These are phyloP conservation scores for Fusarium sp. DNA, from an alignment of 2,329 filamentous ascomycete species.

Conservation along the genomic window DNA sequence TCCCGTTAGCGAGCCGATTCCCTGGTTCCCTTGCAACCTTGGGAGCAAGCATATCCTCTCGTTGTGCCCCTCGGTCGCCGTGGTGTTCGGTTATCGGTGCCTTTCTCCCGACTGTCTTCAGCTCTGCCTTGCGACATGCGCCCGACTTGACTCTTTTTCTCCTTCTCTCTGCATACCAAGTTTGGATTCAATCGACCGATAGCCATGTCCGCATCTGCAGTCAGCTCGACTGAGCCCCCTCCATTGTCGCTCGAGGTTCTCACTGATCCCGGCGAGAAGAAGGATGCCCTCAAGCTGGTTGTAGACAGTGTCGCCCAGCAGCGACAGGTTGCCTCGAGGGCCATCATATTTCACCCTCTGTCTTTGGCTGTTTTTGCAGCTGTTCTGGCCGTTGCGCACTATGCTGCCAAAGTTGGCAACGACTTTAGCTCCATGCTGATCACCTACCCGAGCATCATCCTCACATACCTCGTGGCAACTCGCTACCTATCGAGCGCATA, in stretches of 20 bases:
- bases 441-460: constrained; percentile 68
- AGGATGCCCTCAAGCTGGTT: constrained; percentile 76
- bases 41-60: not conserved
- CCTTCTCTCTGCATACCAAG: not conserved
- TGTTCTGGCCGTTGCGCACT: constrained; percentile 53
- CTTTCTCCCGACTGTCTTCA: not conserved
- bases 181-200: not conserved
- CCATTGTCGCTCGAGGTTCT: constrained; percentile 70
- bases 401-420: constrained; percentile 50
- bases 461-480: constrained; percentile 70
- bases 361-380: constrained; percentile 58
- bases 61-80: not conserved
- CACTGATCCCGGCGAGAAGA: constrained; percentile 65
- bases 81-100: not conserved
- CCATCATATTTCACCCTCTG: constrained; percentile 72
- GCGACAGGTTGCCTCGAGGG: constrained; percentile 72
- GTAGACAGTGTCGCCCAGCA: constrained; percentile 87
- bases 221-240: constrained; percentile 55
- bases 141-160: not conserved
- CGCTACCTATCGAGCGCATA: constrained; percentile 72
- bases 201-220: constrained; percentile 13
- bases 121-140: not conserved
- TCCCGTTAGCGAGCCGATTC: constrained; percentile 11
- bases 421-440: constrained; percentile 66
- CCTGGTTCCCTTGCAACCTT: not conserved